Evolutionary conservation across 2,329 filamentous ascomycete genomes (phyloP).

Genomic region (Alternaria solani): DNA sequence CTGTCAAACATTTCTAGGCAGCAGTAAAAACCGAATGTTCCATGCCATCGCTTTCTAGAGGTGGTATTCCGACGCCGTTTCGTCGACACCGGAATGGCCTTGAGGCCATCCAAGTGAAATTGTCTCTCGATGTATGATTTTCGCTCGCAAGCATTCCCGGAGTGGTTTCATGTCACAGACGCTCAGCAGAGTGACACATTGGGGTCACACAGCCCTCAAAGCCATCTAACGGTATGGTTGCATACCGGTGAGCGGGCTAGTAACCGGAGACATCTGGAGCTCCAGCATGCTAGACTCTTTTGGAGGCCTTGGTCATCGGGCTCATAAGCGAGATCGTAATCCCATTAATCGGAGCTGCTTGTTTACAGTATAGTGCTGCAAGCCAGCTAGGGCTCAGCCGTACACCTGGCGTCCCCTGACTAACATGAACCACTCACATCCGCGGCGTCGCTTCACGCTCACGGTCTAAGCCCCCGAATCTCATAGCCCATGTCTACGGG

Average conservation of each 20-base stretch:
- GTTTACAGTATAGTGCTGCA: conserved; percentile 39
- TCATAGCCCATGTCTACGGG: conserved; percentile 21
- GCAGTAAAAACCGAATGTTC: conserved; percentile 22
- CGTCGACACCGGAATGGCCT: background rate
- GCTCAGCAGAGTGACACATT: conserved; percentile 32
- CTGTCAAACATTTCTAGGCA: conserved; percentile 26
- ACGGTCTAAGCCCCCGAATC: conserved; percentile 44
- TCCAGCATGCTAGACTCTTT: conserved; percentile 23
- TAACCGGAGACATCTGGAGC: conserved; percentile 13
- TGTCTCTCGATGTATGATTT: background rate
- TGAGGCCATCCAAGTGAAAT: background rate
- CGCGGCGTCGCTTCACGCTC: conserved; percentile 33
- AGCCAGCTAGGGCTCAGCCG: conserved; percentile 39
- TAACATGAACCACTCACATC: conserved; percentile 26
- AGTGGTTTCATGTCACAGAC: conserved; percentile 27
- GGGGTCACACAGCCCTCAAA: conserved; percentile 32
- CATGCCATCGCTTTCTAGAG: conserved; percentile 26
- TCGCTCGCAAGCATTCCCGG: conserved; percentile 35
- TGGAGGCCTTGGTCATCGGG: conserved; percentile 18
- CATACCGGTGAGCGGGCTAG: conserved; percentile 39
- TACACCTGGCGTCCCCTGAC: conserved; percentile 37
- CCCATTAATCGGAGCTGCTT: conserved; percentile 30
- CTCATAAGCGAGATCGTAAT: conserved; percentile 11
- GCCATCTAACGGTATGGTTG: conserved; percentile 25
- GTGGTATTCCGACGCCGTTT: conserved; percentile 19